Base-by-base conservation (phyloP, 1,284 basidiomycete genomes). In the Cryptococcus sp. region DNA sequence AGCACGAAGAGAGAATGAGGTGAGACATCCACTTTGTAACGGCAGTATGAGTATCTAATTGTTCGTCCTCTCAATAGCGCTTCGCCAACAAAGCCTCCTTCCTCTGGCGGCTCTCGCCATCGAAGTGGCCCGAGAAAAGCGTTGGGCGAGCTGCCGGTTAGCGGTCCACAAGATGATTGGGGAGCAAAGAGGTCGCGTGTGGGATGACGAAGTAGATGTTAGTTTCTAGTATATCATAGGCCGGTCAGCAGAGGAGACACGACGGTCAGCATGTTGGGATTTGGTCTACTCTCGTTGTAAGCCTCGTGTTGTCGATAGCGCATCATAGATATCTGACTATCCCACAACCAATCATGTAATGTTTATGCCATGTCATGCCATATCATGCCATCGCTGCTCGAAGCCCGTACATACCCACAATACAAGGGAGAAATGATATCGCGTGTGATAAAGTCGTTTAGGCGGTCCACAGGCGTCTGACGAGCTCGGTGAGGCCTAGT, bases 401-500 rank as follows among this genome's bases (percentile, higher is more conserved):
- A 35, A 35, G 30, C 30, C 30, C 30, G 30, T 35, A 35, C 30
- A 35, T 35, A 35, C 30, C 30, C 30, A 35, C 30, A 35, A 35
- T 35, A 35, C 30, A 35, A 35, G 30, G 30, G 30, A 35, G 13
- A 35, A 35, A 35, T 35, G 30, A 35, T 35, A 35, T 35, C 30
- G 30, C 23, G 47, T 8, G 20, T 11, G 5, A 19, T 20, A 10
- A 48, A 25, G 47, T 30, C 30, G 20, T 20, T 71, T 78, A 88
- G 55, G 86, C 87, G 56, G 81, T 81, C 88, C 88, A 90, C 55
- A 84, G 79, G 73, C 83, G 82, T 63, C 83, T 79, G 67, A 88
- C 82, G 64, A 89, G 78, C 79, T 89, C 89, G 39, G 88, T 89
- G 64, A 90, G 78, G 67, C 87, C 87, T 88, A 35, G 30, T 10